These are phyloP conservation scores for Annulohypoxylon stygium DNA, from an alignment of 495 filamentous ascomycete genomes.

Conservation along the genomic window DNA sequence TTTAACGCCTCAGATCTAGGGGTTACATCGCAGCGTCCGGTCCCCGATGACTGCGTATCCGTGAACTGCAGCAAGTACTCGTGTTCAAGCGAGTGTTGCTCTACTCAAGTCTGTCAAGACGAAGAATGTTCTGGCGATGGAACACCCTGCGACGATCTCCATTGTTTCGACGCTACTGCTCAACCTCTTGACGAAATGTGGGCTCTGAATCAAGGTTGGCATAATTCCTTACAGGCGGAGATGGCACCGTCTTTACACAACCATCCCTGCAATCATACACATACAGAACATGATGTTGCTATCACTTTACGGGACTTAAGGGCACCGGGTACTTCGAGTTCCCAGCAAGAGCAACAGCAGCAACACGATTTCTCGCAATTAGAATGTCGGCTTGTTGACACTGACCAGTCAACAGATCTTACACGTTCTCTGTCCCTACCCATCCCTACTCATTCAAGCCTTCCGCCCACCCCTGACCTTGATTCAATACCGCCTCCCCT, in stretches of 20 bases:
- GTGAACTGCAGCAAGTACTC: slow-evolving; percentile 45
- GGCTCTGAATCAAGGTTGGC: slow-evolving; percentile 31
- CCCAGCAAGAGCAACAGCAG: slow-evolving; percentile 26
- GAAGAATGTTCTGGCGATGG: slow-evolving; percentile 46
- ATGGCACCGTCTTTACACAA: slow-evolving; percentile 21
- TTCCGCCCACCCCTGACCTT: slow-evolving; percentile 28
- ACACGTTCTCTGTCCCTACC: slow-evolving; percentile 20
- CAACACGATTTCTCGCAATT: slow-evolving; percentile 21
- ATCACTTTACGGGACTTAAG: slow-evolving; percentile 44
- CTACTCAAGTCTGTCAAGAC: slow-evolving; percentile 43
- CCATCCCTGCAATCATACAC: slow-evolving; percentile 48
- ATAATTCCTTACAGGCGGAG: slow-evolving; percentile 12
- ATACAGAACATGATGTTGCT: slow-evolving; percentile 49
- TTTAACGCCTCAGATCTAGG: slow-evolving; percentile 41
- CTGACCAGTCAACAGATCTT: slow-evolving; percentile 11
- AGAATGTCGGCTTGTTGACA: slow-evolving; percentile 7
- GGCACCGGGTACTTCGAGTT: slow-evolving; percentile 25
- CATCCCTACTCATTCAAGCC: slow-evolving; percentile 25
- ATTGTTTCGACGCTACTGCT: slow-evolving; percentile 39
- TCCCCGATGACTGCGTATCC: slow-evolving; percentile 44
- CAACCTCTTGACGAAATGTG: slow-evolving; percentile 34
- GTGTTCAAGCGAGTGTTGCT: slow-evolving; percentile 47
- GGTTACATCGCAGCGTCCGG: slow-evolving; percentile 3
- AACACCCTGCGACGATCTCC: slow-evolving; percentile 43
- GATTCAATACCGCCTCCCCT: slow-evolving; percentile 6